These are phyloP conservation scores for Thelephora ganbajun DNA, from an alignment of 768 basidiomycete genomes.

Conservation along the genomic window DNA sequence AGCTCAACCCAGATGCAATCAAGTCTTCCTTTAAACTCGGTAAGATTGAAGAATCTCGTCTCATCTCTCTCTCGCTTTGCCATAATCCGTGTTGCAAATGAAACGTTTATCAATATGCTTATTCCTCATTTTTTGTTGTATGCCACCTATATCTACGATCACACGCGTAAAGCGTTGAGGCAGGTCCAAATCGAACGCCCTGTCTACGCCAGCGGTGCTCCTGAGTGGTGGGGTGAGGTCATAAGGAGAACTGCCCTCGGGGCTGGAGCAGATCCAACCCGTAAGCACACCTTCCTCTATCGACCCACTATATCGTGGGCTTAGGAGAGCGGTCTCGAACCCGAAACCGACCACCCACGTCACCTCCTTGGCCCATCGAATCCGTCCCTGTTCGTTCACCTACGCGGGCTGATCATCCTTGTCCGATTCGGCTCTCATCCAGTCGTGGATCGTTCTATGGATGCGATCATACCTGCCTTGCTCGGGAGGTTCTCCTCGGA, in stretches of 20 bases:
- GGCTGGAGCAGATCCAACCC: slow-evolving; percentile 49
- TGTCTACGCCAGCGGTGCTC: slow-evolving; percentile 38
- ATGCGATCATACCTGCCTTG: slow-evolving; percentile 44
- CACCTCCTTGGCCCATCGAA: not conserved
- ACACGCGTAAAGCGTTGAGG: slow-evolving; percentile 23
- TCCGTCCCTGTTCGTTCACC: slow-evolving; percentile 5
- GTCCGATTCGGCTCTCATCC: not conserved
- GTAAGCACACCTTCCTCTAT: slow-evolving; percentile 24
- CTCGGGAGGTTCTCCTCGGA: slow-evolving; percentile 54
- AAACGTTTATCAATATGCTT: not conserved
- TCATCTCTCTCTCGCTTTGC: not conserved
- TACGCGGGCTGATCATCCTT: not conserved
- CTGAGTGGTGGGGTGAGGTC: slow-evolving; percentile 69
- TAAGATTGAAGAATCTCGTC: slow-evolving; percentile 13
- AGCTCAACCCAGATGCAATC: slow-evolving; percentile 36
- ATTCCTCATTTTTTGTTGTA: not conserved
- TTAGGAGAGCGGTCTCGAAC: not conserved
- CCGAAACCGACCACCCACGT: not conserved
- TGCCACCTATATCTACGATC: not conserved
- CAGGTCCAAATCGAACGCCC: slow-evolving; percentile 46
- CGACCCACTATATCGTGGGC: not conserved
- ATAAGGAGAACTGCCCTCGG: slow-evolving; percentile 61
- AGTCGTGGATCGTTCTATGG: slow-evolving; percentile 43
- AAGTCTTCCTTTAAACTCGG: slow-evolving; percentile 48
- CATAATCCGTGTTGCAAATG: not conserved